Evolutionary conservation across 169 alveolate genomes (phyloP), one percentile per base, ranked within the genome.

Genomic region (Cryptosporidium canis): DNA sequence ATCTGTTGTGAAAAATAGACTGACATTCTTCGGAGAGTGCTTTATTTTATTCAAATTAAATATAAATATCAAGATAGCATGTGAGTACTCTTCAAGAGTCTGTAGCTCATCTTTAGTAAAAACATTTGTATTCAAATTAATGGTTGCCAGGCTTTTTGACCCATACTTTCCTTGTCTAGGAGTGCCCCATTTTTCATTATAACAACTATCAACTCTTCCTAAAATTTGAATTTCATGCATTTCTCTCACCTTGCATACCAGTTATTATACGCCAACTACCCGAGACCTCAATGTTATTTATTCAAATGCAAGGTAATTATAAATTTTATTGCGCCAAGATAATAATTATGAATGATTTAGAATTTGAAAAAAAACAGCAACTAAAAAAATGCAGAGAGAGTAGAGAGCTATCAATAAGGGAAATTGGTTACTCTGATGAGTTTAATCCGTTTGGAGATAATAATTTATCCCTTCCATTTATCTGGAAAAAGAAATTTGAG

Each of bases 361-460:
- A 77, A 63, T 77, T 58, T 77, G 51, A 55, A 43, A 58, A 61
- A 39, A 58, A 58, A 39, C 9, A 21, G 44, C 77, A 61, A 55
- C 29, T 77, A 41, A 77, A 77, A 43, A 61, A 47, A 56, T 77
- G 87, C 37, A 61, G 70, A 58, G 55, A 55, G 58, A 48, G 44
- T 24, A 77, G 87, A 12, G 61, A 35, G 6, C n/a, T 31, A 9
- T 8, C 61, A 31, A 55, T 77, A 33, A 55, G 27, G 14, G 31
- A 39, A n/a, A 41, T 77, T 16, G 87, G 87, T 2, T 77, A 77
- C 27, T 58, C 87, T 41, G 87, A 77, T 33, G 87, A 77, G 44
- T 43, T 27, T 29, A 77, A 77, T 27, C 87, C 87, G 1, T 77
- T 77, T 39, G 87, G 87, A 4, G 87, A 77, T 24, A 77, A 48